These are phyloP conservation scores for Tolypocladium tundrense DNA, from an alignment of 2,329 filamentous ascomycete species.

Conservation along the genomic window DNA sequence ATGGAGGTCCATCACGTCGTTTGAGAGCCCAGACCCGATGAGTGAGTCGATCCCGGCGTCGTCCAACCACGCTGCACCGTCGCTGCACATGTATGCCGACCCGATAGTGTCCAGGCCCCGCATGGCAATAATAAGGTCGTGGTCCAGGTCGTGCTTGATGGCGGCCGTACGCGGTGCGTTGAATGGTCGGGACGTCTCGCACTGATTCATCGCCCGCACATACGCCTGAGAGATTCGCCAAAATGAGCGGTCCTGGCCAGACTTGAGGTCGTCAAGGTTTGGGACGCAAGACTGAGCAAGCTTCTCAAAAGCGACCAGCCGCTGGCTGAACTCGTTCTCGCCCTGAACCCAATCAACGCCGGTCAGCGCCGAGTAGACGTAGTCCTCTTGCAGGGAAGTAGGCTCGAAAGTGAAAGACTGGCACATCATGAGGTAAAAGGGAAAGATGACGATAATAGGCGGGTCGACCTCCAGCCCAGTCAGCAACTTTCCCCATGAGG, in stretches of 20 bases:
- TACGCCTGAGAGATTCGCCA: conserved; percentile 4
- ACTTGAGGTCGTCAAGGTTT: conserved; percentile 1
- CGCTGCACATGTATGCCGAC: conserved; percentile 5
- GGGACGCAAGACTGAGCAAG: conserved; percentile 1
- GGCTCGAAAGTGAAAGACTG: conserved; percentile 4
- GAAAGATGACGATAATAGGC: conserved; percentile 6
- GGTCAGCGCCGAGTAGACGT: conserved; percentile 4
- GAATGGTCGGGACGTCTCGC: conserved; percentile 1
- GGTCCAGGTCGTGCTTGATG: conserved; percentile 3
- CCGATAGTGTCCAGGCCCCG: conserved; percentile 4
- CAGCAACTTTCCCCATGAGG: conserved; percentile 4
- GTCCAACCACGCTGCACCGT: conserved; percentile 5
- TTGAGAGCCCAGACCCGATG: conserved; percentile 3
- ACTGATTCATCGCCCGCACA: conserved; percentile 2
- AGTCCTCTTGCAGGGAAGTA: conserved; percentile 1
- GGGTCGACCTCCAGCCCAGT: conserved; percentile 6
- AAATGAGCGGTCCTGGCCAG: conserved; percentile 4
- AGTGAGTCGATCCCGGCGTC: conserved; percentile 5
- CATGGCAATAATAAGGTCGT: conserved; percentile 1
- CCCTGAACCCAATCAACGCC: conserved; percentile 4
- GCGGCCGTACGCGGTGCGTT: not conserved
- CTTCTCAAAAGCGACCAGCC: conserved; percentile 1
- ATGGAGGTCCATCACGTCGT: conserved; percentile 8
- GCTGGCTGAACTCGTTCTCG: conserved; percentile 2
- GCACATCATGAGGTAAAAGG: conserved; percentile 8